Evolutionary conservation across 805 yeast genomes (phyloP).

Genomic region (Phaffomyces thermotolerans): DNA sequence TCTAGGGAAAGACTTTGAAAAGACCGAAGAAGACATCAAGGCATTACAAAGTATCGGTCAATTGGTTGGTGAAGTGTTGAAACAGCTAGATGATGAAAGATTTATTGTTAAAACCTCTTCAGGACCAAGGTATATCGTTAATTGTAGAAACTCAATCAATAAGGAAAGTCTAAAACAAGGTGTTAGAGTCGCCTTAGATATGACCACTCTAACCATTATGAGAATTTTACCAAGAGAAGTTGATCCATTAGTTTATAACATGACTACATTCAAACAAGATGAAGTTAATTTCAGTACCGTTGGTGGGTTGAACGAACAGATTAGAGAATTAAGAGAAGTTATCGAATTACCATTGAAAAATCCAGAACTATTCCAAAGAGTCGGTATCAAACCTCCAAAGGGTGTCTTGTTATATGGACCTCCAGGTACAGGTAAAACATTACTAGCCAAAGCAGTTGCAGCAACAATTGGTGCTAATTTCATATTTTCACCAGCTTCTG

Average conservation of each 20-base stretch:
- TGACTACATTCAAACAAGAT: constrained; percentile 98
- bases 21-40: constrained; percentile 94
- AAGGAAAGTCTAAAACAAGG: constrained; percentile 83
- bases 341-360: constrained; percentile 95
- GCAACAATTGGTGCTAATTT: constrained; percentile 98
- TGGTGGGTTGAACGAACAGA: constrained; percentile 95
- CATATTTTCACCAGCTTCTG: constrained; percentile 97
- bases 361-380: constrained; percentile 91
- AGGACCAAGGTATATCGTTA: constrained; percentile 97
- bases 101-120: constrained; percentile 94
- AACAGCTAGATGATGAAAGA: constrained; percentile 89
- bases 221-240: constrained; percentile 95
- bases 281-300: constrained; percentile 90
- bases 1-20: constrained; percentile 75
- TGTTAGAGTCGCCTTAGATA: constrained; percentile 91
- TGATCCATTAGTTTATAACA: constrained; percentile 94
- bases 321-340: constrained; percentile 93
- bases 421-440: constrained; percentile 97
- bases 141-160: constrained; percentile 89
- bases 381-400: constrained; percentile 98
- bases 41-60: constrained; percentile 97
- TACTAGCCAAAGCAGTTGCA: constrained; percentile 95
- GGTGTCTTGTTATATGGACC: constrained; percentile 97
- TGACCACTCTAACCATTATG: constrained; percentile 97
- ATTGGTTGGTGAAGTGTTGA: constrained; percentile 92